Percentiles rank a stretch among this genome's conserved stretches.
These are phyloP conservation scores for Collybia sp. DNA, from an alignment of 768 basidiomycete species.

Conservation along the genomic window DNA sequence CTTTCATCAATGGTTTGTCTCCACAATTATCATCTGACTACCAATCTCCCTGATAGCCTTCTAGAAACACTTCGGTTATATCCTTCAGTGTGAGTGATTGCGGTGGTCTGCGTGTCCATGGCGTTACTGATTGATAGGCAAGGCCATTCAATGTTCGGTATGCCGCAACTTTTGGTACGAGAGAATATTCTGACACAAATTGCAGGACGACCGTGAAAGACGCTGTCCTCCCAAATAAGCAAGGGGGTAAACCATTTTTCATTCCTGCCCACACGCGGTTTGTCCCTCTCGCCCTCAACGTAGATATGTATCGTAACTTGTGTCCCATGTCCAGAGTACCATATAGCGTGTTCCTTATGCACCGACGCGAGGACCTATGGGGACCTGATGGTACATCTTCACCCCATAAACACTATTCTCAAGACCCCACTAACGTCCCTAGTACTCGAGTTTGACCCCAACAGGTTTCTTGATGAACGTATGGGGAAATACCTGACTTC, in stretches of 20 bases:
- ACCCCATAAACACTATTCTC: neutral
- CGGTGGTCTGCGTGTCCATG: neutral
- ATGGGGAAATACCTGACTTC: conserved; percentile 55
- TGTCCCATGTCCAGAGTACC: conserved; percentile 22
- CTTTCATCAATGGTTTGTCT: conserved; percentile 56
- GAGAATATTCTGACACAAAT: neutral
- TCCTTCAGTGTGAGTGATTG: conserved; percentile 42
- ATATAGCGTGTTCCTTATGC: conserved; percentile 63
- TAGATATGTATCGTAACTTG: neutral
- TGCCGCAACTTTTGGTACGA: neutral
- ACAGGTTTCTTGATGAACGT: conserved; percentile 64
- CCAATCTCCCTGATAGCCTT: neutral
- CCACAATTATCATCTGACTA: neutral
- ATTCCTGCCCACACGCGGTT: conserved; percentile 46
- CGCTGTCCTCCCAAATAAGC: conserved; percentile 41
- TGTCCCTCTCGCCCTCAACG: conserved; percentile 8
- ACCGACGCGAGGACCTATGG: conserved; percentile 63
- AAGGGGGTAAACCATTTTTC: conserved; percentile 44
- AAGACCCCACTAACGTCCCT: neutral
- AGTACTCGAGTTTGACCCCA: conserved; percentile 69
- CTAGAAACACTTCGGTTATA: conserved; percentile 30
- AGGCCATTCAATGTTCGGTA: conserved; percentile 49
- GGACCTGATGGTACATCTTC: conserved; percentile 55
- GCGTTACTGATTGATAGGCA: neutral
- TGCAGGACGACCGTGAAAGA: conserved; percentile 40